Base-by-base conservation (phyloP, 2,329 filamentous ascomycete species). In the Paradendryphiella salina region DNA sequence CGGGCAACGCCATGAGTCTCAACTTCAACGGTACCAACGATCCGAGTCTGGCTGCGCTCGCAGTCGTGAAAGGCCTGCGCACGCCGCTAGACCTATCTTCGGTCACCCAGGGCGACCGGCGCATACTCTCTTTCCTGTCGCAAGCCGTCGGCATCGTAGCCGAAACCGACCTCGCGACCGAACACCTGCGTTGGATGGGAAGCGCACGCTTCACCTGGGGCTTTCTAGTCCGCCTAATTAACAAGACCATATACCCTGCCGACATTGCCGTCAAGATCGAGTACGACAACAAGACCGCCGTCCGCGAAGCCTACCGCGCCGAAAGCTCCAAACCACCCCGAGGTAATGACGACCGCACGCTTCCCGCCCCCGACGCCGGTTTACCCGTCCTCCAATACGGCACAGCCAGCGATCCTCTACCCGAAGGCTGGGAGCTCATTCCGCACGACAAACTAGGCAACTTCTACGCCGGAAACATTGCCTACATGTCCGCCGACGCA, bases 401-500 rank as follows among this genome's bases (percentile, higher is more conserved):
- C 41, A 93, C 89, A 0, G 77, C 94, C 51, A 83, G 84, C 43
- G 90, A 95, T 61, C 80, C 86, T 13, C 71, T 97, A 0, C 92
- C 91, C 0, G 76, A 82, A 1, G 87, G 83, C 37, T 99, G 94
- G 91, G 80, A 88, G 54, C 76, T 87, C 15, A 76, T 88, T 3
- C 83, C 88, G 0, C 82, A 88, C 56, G 85, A 94, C 56, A 89
- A 87, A 23, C 78, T 99, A 47, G 91, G 91, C 38, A 96, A 90
- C 66, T 96, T 99, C 71, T 97, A 95, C 74, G 89, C 87, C 26
- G 94, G 94, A 55, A 99, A 96, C 71, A 95, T 97, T 87, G 85
- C 88, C 18, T 95, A 88, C 73, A 93, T 99, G 90, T 86, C 92
- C 0, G 82, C 90, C 10, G 87, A 93, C 58, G 82, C 86, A 51